Evolutionary conservation across 352 stramenopile genomes (phyloP).

Genomic region (Globisporangium lucens): DNA sequence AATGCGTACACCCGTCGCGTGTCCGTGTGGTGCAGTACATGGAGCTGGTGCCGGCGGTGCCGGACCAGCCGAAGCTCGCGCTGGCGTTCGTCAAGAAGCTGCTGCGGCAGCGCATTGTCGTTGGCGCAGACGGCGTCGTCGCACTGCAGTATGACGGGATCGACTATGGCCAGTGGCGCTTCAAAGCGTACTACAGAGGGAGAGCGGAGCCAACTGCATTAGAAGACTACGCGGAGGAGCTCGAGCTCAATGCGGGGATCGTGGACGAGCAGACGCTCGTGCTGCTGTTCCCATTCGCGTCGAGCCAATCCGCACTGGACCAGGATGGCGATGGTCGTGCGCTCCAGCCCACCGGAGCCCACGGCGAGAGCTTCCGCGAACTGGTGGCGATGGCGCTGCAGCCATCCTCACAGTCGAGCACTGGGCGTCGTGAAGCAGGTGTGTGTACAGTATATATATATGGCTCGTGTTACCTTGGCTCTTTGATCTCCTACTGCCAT

Average conservation of each 20-base stretch:
- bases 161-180: slow-evolving; percentile 60
- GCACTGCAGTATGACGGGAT: slow-evolving; percentile 45
- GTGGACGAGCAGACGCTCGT: slow-evolving; percentile 63
- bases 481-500: too few species aligned
- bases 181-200: slow-evolving; percentile 42
- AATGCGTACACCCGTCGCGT: slow-evolving; percentile 22
- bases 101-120: slow-evolving; percentile 41
- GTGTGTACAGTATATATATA: background rate
- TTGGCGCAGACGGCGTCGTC: slow-evolving; percentile 24
- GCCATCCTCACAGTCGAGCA: background rate
- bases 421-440: slow-evolving; percentile 13
- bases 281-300: slow-evolving; percentile 46
- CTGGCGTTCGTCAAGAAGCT: slow-evolving; percentile 53
- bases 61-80: slow-evolving; percentile 39
- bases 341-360: slow-evolving; percentile 34
- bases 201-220: background rate
- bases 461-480: background rate
- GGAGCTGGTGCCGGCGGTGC: slow-evolving; percentile 32
- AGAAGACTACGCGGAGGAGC: background rate
- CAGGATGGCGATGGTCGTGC: background rate
- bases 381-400: slow-evolving; percentile 39
- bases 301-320: background rate
- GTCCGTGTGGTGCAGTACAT: slow-evolving; percentile 52
- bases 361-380: slow-evolving; percentile 37
- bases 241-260: slow-evolving; percentile 32